These are phyloP conservation scores for Leccinum ponderosum DNA, from an alignment of 1,284 basidiomycete genomes.

Conservation along the genomic window DNA sequence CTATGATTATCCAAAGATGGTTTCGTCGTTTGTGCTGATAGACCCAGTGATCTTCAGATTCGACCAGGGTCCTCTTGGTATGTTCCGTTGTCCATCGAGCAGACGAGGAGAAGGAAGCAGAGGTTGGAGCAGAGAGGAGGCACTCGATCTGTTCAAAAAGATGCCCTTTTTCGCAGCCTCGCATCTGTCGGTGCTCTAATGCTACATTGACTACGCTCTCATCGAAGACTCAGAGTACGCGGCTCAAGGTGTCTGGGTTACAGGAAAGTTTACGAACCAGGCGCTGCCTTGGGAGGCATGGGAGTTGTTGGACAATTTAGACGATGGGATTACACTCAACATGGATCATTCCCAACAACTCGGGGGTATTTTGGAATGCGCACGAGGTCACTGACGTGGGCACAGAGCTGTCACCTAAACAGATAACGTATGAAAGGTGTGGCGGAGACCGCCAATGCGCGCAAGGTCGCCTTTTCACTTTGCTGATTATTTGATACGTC, in stretches of 20 bases:
- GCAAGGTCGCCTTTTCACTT: slow-evolving; percentile 53
- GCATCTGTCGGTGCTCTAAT: slow-evolving; percentile 66
- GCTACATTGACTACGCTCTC: slow-evolving; percentile 70
- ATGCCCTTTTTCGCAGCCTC: slow-evolving; percentile 75
- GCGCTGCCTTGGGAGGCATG: slow-evolving; percentile 45
- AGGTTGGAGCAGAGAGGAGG: slow-evolving; percentile 54
- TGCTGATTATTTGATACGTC: slow-evolving; percentile 59
- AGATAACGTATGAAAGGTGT: too few species aligned
- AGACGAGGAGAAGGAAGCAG: neutral
- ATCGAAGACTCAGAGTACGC: slow-evolving; percentile 36
- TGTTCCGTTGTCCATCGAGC: slow-evolving; percentile 5
- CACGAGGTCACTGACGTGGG: neutral
- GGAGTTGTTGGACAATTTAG: slow-evolving; percentile 45
- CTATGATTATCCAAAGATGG: slow-evolving; percentile 62
- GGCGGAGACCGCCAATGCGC: slow-evolving; percentile 41
- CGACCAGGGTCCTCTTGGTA: slow-evolving; percentile 46
- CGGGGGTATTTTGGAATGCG: slow-evolving; percentile 25
- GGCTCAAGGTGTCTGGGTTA: slow-evolving; percentile 61
- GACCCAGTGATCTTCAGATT: slow-evolving; percentile 70
- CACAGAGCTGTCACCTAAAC: too few species aligned
- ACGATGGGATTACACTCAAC: slow-evolving; percentile 47
- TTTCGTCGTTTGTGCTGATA: slow-evolving; percentile 72
- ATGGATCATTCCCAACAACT: slow-evolving; percentile 59
- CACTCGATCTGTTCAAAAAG: slow-evolving; percentile 49
- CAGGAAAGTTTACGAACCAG: slow-evolving; percentile 58